Percentiles rank a stretch among this genome's conserved stretches.
Conservation (phyloP, 108 stramenopile genomes). For the Fistulifera pelliculosa region DNA sequence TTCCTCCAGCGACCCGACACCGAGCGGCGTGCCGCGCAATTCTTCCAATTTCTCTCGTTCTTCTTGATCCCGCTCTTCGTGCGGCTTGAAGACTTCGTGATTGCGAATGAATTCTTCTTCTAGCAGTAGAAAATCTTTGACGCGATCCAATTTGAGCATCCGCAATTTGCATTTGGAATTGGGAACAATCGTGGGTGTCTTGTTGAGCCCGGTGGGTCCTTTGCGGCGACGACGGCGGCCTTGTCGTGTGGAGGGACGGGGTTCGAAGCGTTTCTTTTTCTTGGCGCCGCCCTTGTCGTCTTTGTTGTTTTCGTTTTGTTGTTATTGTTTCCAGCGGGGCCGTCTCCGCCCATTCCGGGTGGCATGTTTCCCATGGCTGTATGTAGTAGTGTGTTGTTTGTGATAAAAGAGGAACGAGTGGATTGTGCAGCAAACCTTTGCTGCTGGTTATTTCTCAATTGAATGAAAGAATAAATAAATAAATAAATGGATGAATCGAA, state of each 20-base stretch:
- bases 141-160: conserved; percentile 93
- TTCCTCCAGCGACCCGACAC: conserved; percentile 96
- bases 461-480: too few relatives aligned
- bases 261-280: conserved; percentile 96
- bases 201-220: conserved; percentile 79
- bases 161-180: conserved; percentile 96
- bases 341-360: conserved; percentile 61
- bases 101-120: conserved; percentile 99
- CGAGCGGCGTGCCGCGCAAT: conserved; percentile 92
- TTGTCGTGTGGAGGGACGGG: conserved; percentile 63
- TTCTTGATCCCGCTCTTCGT: conserved; percentile 94
- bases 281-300: conserved; percentile 56
- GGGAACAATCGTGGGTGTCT: conserved; percentile 83
- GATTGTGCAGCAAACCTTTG: too few relatives aligned
- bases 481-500: too few relatives aligned
- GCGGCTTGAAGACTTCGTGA: conserved; percentile 97
- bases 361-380: conserved; percentile 82
- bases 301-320: conserved; percentile 55
- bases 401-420: too few relatives aligned
- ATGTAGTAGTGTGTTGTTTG: conserved; percentile 1
- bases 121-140: conserved; percentile 98
- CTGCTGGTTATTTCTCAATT: too few relatives aligned
- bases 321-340: conserved; percentile 28
- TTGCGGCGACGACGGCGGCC: conserved; percentile 89
- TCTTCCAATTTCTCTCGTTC: conserved; percentile 97